A percentile compares a stretch with the other conserved stretches of the same genome.
Conservation (phyloP, 2,329 filamentous ascomycete genomes). For the Colletotrichum falcatum region DNA sequence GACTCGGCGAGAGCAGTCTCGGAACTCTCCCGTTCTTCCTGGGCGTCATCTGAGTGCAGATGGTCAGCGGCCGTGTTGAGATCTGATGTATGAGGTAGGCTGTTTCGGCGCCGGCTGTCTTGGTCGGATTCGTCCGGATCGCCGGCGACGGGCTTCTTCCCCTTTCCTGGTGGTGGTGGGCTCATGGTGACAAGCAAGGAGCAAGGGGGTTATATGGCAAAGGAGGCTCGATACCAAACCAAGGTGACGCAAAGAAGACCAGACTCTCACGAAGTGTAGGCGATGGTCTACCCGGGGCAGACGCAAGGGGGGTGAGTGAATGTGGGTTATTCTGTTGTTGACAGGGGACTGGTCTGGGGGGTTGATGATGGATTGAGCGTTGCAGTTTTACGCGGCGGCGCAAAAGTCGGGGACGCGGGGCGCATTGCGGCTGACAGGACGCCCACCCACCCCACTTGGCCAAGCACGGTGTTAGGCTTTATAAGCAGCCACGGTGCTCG, state of each 20-base stretch:
- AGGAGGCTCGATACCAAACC: not conserved
- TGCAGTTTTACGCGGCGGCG: constrained; percentile 33
- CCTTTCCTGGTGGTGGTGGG: constrained; percentile 11
- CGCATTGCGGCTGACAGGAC: constrained; percentile 9
- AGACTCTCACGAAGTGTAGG: not conserved
- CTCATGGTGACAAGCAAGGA: constrained; percentile 4
- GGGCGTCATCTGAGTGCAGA: not conserved
- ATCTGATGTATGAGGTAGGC: not conserved
- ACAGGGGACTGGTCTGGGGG: not conserved
- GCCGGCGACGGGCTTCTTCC: not conserved
- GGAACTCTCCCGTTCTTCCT: not conserved
- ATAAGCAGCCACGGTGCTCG: not conserved
- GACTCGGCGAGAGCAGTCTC: not conserved
- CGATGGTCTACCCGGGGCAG: not conserved
- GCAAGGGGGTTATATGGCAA: not conserved
- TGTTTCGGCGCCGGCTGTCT: not conserved
- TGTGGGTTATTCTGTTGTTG: not conserved
- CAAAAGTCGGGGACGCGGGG: constrained; percentile 26
- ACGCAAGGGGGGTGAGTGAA: not conserved
- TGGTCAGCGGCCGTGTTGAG: not conserved
- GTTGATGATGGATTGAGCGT: constrained; percentile 7
- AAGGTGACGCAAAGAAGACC: too few relatives aligned
- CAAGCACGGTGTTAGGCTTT: not conserved
- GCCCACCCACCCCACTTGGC: constrained; percentile 5
- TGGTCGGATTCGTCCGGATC: not conserved